Base-by-base conservation (phyloP, 2,329 filamentous ascomycete species). In the Achaetomium macrosporum region DNA sequence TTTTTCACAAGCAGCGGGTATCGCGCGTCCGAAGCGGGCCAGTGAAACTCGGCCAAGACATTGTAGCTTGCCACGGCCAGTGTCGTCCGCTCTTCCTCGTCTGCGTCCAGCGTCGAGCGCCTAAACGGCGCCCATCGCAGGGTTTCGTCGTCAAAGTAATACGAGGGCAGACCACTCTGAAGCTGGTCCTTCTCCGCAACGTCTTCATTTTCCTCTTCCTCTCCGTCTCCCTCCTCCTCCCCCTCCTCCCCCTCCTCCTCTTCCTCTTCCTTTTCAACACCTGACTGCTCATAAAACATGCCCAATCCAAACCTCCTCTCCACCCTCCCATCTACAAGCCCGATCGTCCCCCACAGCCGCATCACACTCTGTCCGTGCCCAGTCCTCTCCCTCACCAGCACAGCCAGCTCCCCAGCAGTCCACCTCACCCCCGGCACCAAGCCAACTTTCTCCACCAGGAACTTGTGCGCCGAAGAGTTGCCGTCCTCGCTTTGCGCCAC, bases 401-500 rank as follows among this genome's bases (percentile, higher is more conserved):
- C 72, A 40, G 73, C 73, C 33, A 85, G 65, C 31, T 75, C 69
- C 1, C 66, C 64, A 5, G 75, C 68, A 2, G 70, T 62, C 74
- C 82, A 85, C 7, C 69, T 60, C 1, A 82, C 19, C 0, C 65
- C 56, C 0, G 77, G 73, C 15, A 85, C 57, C 6, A 76, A 63
- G 2, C 68, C 66, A 5, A 75, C 73, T 59, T 85, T 84, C 17
- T 76, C 69, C 4, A 80, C 54, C 5, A 84, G 64, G 33, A 75
- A 78, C 8, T 74, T 68, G 54, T 79, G 75, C n/a, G 73, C 66
- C 16, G 72, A 69, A 5, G 70, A 66, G 5, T 68, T 63, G 10
- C 68, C 59, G 20, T 79, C 73, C 35, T 76, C 71, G 40, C 73
- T 79, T 60, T 86, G 82, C 0, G 78, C 83, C 20, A 86, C 67